Conservation (phyloP, 495 filamentous ascomycete genomes). For the Trichoderma asperelloides region DNA sequence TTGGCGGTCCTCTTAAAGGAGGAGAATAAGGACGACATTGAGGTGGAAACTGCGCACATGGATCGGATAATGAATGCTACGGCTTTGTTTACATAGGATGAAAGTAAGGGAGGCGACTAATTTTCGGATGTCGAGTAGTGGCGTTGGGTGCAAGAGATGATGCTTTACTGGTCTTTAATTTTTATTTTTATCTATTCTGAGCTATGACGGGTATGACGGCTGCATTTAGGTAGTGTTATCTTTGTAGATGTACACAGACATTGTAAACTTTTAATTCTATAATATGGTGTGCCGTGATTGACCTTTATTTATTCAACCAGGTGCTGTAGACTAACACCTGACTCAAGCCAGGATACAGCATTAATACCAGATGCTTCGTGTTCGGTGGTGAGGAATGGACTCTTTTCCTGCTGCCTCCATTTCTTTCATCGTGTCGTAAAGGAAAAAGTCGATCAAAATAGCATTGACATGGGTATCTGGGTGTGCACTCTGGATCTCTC, state of each 20-base stretch:
- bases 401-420: slow-evolving; percentile 53
- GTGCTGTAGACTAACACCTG: not conserved
- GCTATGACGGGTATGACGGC: not conserved
- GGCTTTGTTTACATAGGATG: slow-evolving; percentile 17
- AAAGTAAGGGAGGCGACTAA: not conserved
- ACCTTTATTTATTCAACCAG: not conserved
- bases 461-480: slow-evolving; percentile 72
- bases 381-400: slow-evolving; percentile 80
- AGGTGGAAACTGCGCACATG: slow-evolving; percentile 59
- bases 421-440: slow-evolving; percentile 89
- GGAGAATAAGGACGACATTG: slow-evolving; percentile 40
- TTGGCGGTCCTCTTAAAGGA: slow-evolving; percentile 73
- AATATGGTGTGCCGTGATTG: not conserved
- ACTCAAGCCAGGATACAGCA: not conserved
- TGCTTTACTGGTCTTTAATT: not conserved
- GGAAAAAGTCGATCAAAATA: slow-evolving; percentile 89
- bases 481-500: slow-evolving; percentile 68
- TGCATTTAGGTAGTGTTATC: not conserved
- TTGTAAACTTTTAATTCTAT: not conserved
- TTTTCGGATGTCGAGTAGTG: not conserved
- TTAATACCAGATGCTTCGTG: slow-evolving; percentile 93
- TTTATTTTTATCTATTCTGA: not conserved
- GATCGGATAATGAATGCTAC: slow-evolving; percentile 64
- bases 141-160: not conserved
- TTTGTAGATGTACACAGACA: not conserved